Evolutionary conservation across 257 asterid species (phyloP), one percentile per base, ranked within the genome.

Genomic region (Buddleja alternifolia): DNA sequence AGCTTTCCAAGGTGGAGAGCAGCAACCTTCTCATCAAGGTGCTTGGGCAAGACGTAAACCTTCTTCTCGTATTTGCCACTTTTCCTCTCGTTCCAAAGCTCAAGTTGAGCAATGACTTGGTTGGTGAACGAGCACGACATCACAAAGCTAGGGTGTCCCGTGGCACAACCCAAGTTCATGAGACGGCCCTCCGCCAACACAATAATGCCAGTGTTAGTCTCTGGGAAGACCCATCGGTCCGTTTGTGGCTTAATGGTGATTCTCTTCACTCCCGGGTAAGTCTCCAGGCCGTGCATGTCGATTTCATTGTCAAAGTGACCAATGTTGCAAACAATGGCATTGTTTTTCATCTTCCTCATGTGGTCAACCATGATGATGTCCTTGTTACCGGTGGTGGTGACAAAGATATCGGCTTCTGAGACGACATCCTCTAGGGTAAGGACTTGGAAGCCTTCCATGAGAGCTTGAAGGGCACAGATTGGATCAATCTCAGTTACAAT

Each of bases 111-210:
- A 12, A 81, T 70, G 0, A 77, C 80, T 19, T 81, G 85, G 60
- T 81, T 81, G 7, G 83, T 73, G 69, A 81, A 80, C 7, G 78
- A 76, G 70, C 82, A 76, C 0, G 85, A 80, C 85, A 80, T 80
- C 10, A 80, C 85, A 10, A 77, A 80, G 70, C 85, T 80, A 0
- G 85, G 85, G 63, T 80, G 85, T 1, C 85, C 85, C 0, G 82
- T 73, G 29, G 85, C 82, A 9, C 82, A 80, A 3, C 85, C 85
- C 73, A 80, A 61, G 79, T 76, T 80, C 84, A 76, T 76, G 7
- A 80, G 58, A 46, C 84, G 79, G 14, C 84, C 84, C 65, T 80
- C 81, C 0, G 82, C 84, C 61, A 80, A 41, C 0, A 80, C 66
- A 12, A 76, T 68, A 12, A 80, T 76, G 20, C 81, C 81, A 0